Evolutionary conservation across 371 early-diverging fungal species (phyloP).

Genomic region (Vavraia culicis): DNA sequence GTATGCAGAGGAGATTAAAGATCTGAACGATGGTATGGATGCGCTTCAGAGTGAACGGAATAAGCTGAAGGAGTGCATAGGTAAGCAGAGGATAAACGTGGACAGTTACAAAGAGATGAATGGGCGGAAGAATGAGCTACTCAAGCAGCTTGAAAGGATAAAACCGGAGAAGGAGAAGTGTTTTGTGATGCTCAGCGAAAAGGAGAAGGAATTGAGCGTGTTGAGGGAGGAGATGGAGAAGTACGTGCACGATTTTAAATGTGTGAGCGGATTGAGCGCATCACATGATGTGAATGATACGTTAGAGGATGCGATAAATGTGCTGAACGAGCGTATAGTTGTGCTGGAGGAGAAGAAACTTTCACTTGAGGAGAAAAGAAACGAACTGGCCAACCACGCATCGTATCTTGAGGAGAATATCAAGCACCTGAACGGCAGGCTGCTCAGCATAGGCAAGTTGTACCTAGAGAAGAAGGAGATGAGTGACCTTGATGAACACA

Average conservation of each 20-base stretch:
- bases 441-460: constrained; percentile 27
- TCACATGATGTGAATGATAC: constrained; percentile 11
- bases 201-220: constrained; percentile 16
- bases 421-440: constrained; percentile 10
- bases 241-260: constrained; percentile 24
- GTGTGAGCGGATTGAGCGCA: constrained; percentile 7
- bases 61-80: constrained; percentile 46
- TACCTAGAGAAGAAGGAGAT: constrained; percentile 44
- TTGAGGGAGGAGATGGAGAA: constrained; percentile 31
- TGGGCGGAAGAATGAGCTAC: constrained; percentile 44
- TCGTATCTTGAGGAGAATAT: constrained; percentile 17
- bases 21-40: constrained; percentile 25
- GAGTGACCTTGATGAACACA: constrained; percentile 33
- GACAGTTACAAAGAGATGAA: constrained; percentile 60
- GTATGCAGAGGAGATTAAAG: constrained; percentile 8
- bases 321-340: too few species aligned
- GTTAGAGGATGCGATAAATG: constrained; percentile 9
- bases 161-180: constrained; percentile 37
- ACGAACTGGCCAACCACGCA: constrained; percentile 5
- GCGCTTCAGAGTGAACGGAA: constrained; percentile 12
- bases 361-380: constrained; percentile 17
- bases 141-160: constrained; percentile 36
- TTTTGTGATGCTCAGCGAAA: constrained; percentile 1
- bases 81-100: constrained; percentile 53
- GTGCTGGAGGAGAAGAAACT: constrained; percentile 7